These are phyloP conservation scores for Fusarium sp. DNA, from an alignment of 2,329 filamentous ascomycete genomes.

Conservation along the genomic window DNA sequence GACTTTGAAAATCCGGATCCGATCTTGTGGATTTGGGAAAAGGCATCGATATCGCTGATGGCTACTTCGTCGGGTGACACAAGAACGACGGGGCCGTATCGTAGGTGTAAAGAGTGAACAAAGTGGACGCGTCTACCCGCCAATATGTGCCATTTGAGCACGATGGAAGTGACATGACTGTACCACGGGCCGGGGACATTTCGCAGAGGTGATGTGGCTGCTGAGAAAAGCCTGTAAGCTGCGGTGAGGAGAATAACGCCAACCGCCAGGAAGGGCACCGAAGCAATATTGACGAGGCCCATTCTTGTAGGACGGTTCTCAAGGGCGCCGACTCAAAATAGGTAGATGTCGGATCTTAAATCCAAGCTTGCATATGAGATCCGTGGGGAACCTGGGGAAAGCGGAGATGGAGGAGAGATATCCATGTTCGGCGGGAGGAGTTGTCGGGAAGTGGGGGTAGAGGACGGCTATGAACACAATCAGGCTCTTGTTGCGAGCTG, in stretches of 20 bases:
- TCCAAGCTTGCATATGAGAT: background rate
- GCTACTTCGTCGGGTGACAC: conserved; percentile 16
- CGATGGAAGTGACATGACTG: conserved; percentile 10
- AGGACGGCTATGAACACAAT: background rate
- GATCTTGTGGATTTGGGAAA: conserved; percentile 29
- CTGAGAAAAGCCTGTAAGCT: background rate
- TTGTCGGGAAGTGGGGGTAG: background rate
- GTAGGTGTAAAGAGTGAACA: conserved; percentile 11
- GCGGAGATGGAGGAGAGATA: background rate
- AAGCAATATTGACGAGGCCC: background rate
- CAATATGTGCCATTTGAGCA: conserved; percentile 4
- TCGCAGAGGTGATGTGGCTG: background rate
- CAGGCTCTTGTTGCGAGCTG: background rate
- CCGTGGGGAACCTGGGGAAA: background rate
- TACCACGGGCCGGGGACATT: conserved; percentile 23
- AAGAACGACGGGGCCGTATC: conserved; percentile 11
- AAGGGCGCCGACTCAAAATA: background rate
- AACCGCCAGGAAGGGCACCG: background rate
- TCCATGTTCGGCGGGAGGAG: background rate
- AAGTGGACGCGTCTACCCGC: conserved; percentile 17
- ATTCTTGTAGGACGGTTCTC: background rate
- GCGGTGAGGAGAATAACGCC: background rate
- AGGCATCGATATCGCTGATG: conserved; percentile 10
- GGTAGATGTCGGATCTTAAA: background rate
- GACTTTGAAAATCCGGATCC: conserved; percentile 26